A percentile compares a stretch with the other conserved stretches of the same genome.
phyloP scores from a whole-genome alignment of 73 alveolate genomes.

The Paramecium bursaria region DNA sequence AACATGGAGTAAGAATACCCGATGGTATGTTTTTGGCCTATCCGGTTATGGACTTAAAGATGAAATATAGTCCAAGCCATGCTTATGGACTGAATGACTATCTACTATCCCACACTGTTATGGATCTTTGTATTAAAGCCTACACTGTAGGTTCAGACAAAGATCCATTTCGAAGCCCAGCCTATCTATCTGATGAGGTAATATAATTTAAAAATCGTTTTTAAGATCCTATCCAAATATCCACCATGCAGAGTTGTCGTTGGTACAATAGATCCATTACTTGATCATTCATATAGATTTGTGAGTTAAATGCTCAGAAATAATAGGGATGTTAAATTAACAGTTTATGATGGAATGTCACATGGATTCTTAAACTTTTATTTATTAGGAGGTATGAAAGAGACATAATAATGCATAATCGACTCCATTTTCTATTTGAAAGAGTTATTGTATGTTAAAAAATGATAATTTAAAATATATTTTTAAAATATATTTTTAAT shows the following conservation, averaged over 20 bases:
- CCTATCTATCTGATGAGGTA: conserved; percentile 72
- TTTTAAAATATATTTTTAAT: too few species aligned
- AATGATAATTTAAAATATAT: too few species aligned
- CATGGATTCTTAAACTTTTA: conserved; percentile 66
- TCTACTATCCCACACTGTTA: conserved; percentile 84
- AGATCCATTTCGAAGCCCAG: conserved; percentile 85
- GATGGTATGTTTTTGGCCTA: conserved; percentile 90
- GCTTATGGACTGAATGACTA: conserved; percentile 91
- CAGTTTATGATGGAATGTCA: conserved; percentile 66
- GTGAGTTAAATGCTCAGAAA: conserved; percentile 12
- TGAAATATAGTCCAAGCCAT: conserved; percentile 84
- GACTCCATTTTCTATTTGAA: conserved; percentile 50
- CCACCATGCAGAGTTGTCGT: conserved; percentile 83
- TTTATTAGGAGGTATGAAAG: conserved; percentile 69
- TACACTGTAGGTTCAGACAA: conserved; percentile 77
- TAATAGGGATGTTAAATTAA: conserved; percentile 63
- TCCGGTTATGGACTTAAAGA: conserved; percentile 90
- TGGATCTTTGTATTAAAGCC: conserved; percentile 80
- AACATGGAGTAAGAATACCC: conserved; percentile 86
- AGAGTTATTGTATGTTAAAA: conserved; percentile 24
- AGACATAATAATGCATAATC: conserved; percentile 51
- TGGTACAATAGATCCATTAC: conserved; percentile 82
- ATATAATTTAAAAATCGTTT: neutral
- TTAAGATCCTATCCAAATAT: conserved; percentile 69
- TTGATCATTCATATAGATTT: conserved; percentile 70